phyloP scores from a whole-genome alignment of 352 stramenopile species.

The Elongisporangium anandrum region DNA sequence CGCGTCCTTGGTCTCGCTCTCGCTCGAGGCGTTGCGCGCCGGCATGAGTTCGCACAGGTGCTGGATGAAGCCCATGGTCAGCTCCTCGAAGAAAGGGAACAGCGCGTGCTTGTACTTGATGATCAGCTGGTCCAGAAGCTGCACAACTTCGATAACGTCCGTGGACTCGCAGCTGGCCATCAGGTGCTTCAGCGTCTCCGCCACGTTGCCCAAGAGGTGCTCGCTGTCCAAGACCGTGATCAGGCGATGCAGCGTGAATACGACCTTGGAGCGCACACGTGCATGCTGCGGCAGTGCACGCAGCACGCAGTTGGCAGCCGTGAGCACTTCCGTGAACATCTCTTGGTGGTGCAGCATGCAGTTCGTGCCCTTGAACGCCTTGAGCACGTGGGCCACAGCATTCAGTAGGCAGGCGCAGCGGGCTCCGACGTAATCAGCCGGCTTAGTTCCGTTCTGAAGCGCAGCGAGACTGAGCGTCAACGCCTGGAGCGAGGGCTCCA shows the following conservation, averaged over 20 bases:
- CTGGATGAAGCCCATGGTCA: slow-evolving; percentile 63
- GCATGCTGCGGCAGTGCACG: slow-evolving; percentile 38
- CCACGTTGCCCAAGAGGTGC: slow-evolving; percentile 60
- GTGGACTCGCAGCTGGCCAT: slow-evolving; percentile 57
- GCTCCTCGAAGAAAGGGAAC: slow-evolving; percentile 62
- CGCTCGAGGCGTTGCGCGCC: slow-evolving; percentile 30
- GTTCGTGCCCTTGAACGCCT: slow-evolving; percentile 72
- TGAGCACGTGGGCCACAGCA: slow-evolving; percentile 77
- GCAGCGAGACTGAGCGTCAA: slow-evolving; percentile 47
- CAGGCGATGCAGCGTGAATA: slow-evolving; percentile 77
- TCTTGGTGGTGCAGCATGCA: slow-evolving; percentile 75
- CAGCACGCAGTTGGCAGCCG: slow-evolving; percentile 51
- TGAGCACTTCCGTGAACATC: slow-evolving; percentile 71
- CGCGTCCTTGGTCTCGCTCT: slow-evolving; percentile 63
- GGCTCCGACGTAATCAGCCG: slow-evolving; percentile 44
- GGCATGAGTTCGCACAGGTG: slow-evolving; percentile 70
- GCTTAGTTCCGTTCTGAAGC: slow-evolving; percentile 17
- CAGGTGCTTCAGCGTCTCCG: slow-evolving; percentile 48
- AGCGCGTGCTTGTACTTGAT: slow-evolving; percentile 81
- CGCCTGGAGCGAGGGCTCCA: slow-evolving; percentile 65
- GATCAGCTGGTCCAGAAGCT: slow-evolving; percentile 82
- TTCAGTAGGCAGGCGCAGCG: slow-evolving; percentile 61
- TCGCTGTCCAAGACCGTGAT: slow-evolving; percentile 68
- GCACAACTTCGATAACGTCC: slow-evolving; percentile 79
- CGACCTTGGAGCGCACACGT: slow-evolving; percentile 71